These are phyloP conservation scores for Nitzschia inconspicua DNA, from an alignment of 108 stramenopile species.

Conservation along the genomic window DNA sequence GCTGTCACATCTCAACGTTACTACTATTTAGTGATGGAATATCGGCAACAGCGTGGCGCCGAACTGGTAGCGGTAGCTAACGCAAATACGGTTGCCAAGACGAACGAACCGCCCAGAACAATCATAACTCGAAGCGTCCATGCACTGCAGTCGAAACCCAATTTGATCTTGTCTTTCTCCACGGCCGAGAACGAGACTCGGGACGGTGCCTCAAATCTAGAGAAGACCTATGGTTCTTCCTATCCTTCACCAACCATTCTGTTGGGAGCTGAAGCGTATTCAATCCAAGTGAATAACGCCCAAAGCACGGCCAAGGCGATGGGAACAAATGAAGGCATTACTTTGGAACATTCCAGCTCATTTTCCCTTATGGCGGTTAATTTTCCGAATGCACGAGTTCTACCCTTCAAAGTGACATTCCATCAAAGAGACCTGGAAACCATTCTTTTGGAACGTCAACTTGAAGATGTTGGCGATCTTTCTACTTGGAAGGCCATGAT, in stretches of 20 bases:
- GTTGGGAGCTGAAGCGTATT: slow-evolving; percentile 20
- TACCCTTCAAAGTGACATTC: slow-evolving; percentile 26
- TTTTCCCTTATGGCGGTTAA: slow-evolving; percentile 15
- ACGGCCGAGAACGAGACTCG: neutral
- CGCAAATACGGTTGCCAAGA: neutral
- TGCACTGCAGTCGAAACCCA: slow-evolving; percentile 31
- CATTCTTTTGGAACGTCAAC: neutral
- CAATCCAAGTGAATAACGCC: slow-evolving; percentile 38
- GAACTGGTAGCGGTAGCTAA: slow-evolving; percentile 26
- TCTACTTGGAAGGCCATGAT: slow-evolving; percentile 42
- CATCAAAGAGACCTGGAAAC: slow-evolving; percentile 3
- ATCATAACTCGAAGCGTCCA: neutral
- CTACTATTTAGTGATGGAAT: slow-evolving; percentile 43
- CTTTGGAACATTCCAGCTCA: neutral
- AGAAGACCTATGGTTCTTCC: neutral
- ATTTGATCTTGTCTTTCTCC: slow-evolving; percentile 35
- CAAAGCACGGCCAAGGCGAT: too few relatives aligned
- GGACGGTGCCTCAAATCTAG: neutral
- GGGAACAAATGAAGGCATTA: too few relatives aligned
- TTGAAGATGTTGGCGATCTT: neutral
- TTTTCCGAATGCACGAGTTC: slow-evolving; percentile 36
- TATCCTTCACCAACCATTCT: slow-evolving; percentile 19
- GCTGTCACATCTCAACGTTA: slow-evolving; percentile 23
- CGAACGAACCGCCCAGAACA: too few relatives aligned
- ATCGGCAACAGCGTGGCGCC: slow-evolving; percentile 24